Evolutionary conservation across 1,284 basidiomycete genomes (phyloP).

Genomic region (Porodaedalea pini): DNA sequence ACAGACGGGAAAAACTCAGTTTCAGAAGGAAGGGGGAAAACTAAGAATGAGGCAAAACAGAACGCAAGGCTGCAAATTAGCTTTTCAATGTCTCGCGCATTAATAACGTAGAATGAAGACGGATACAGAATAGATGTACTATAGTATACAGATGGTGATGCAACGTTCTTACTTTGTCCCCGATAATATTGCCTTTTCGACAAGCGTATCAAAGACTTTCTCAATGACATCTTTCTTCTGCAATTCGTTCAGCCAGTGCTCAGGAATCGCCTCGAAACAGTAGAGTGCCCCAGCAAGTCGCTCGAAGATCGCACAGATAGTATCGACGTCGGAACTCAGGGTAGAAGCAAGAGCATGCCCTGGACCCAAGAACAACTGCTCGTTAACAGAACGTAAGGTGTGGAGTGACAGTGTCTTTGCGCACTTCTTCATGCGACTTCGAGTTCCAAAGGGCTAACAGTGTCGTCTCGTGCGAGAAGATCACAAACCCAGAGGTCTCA

Average conservation of each 20-base stretch:
- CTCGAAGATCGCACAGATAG: constrained; percentile 17
- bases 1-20: background rate
- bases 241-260: constrained; percentile 3
- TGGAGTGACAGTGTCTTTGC: background rate
- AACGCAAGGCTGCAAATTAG: background rate
- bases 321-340: constrained; percentile 16
- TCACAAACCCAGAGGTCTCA: constrained; percentile 15
- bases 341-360: constrained; percentile 17
- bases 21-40: background rate
- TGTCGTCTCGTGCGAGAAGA: constrained; percentile 18
- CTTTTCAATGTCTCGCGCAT: background rate
- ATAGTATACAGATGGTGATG: too few relatives aligned
- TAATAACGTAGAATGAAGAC: background rate
- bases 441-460: constrained; percentile 17
- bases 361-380: background rate
- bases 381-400: background rate
- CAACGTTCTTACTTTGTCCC: background rate
- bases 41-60: background rate
- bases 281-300: constrained; percentile 15
- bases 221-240: constrained; percentile 10
- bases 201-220: constrained; percentile 12
- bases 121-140: too few relatives aligned
- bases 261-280: constrained; percentile 12
- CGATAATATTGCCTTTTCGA: background rate
- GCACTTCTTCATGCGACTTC: constrained; percentile 15